phyloP scores from a whole-genome alignment of 768 basidiomycete species.

The Leccinum olivaceopallidum region DNA sequence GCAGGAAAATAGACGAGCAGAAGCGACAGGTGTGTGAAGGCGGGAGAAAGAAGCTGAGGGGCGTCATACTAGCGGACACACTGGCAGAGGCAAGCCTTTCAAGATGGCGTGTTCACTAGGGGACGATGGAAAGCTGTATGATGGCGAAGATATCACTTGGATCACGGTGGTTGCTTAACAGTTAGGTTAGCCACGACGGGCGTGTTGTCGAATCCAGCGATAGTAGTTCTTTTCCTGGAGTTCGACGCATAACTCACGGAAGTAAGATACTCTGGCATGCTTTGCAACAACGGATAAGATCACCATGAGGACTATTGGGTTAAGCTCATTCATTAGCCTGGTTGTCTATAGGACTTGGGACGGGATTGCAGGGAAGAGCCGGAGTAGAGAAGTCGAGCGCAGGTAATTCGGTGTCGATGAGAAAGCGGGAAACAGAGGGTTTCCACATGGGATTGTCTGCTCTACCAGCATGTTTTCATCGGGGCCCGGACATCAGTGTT shows the following conservation, averaged over 20 bases:
- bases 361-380: neutral
- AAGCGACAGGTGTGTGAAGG: neutral
- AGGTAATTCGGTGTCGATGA: neutral
- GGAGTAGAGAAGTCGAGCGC: neutral
- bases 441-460: neutral
- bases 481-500: slow-evolving; percentile 39
- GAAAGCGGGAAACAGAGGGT: neutral
- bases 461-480: neutral
- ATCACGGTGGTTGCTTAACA: too few species aligned
- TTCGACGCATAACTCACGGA: neutral
- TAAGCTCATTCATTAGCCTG: too few species aligned
- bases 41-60: too few species aligned
- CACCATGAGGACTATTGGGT: neutral
- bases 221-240: neutral
- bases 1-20: neutral
- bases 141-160: too few species aligned
- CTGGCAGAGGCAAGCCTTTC: neutral
- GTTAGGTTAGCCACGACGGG: too few species aligned
- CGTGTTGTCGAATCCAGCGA: too few species aligned
- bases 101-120: neutral
- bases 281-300: neutral
- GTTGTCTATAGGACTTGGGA: neutral
- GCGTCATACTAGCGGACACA: too few species aligned
- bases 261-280: too few species aligned
- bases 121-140: neutral